These are phyloP conservation scores for Metarhizium brunneum DNA, from an alignment of 2,329 filamentous ascomycete genomes.

Conservation along the genomic window DNA sequence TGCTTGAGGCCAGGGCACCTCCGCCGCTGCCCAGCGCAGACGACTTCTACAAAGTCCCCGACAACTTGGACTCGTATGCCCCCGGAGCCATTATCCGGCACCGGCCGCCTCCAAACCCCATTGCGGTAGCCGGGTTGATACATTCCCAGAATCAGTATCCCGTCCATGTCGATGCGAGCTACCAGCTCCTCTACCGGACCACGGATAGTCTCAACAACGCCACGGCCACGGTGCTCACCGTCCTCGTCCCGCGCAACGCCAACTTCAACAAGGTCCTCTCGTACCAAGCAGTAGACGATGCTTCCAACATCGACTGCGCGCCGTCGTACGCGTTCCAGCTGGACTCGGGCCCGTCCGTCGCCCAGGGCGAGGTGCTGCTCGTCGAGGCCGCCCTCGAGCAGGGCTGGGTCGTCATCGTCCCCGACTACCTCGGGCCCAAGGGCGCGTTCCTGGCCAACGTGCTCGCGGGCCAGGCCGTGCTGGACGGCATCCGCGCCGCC, in stretches of 20 bases:
- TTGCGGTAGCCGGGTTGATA: not conserved
- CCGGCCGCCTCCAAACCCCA: not conserved
- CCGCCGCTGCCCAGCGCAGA: not conserved
- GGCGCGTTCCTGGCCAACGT: slow-evolving; percentile 32
- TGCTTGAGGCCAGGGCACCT: not conserved
- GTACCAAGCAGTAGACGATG: slow-evolving; percentile 32
- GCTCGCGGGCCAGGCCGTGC: slow-evolving; percentile 29
- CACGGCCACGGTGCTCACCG: slow-evolving; percentile 27
- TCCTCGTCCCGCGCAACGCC: slow-evolving; percentile 26
- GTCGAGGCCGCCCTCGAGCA: slow-evolving; percentile 21
- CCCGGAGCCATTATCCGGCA: slow-evolving; percentile 1
- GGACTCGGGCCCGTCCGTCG: slow-evolving; percentile 16
- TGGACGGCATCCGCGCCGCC: slow-evolving; percentile 34
- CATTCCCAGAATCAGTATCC: not conserved
- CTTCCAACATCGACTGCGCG: slow-evolving; percentile 25
- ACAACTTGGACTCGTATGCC: not conserved
- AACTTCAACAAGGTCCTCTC: slow-evolving; percentile 24
- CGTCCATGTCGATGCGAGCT: slow-evolving; percentile 9
- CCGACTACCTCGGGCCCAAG: slow-evolving; percentile 35
- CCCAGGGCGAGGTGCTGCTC: slow-evolving; percentile 13
- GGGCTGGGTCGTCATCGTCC: slow-evolving; percentile 38
- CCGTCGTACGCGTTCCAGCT: slow-evolving; percentile 17
- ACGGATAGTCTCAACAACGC: slow-evolving; percentile 25
- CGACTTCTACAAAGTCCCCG: not conserved
- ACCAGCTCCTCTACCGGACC: slow-evolving; percentile 31